Evolutionary conservation across 75 land plant genomes (phyloP), one percentile per base, ranked within the genome.

Genomic region (Gnetum montanum): DNA sequence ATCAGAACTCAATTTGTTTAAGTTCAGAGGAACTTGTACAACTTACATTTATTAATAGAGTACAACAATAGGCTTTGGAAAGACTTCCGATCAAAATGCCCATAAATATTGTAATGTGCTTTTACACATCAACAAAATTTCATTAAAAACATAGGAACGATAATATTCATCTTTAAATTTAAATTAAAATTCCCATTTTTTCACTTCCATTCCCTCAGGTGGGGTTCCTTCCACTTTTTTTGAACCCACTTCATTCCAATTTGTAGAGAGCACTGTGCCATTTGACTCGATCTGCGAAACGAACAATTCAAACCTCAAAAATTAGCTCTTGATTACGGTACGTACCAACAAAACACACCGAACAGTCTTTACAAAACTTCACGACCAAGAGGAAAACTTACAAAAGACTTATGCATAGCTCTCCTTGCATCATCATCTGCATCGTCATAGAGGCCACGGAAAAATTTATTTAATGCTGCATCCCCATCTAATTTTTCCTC

Each of bases 401-500:
- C 96, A 68, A 89, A 93, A n/a, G 98, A 93, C 63, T 93, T 93
- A 33, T 68, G 69, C 96, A 93, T 93, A 27, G 98, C 98, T 34
- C 98, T 57, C 62, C 90, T 73, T 23, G 80, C 75, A 64, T 93
- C 98, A 58, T 93, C 98, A 67, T 93, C 98, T 31, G 90, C 90
- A 73, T 82, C 76, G 11, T 36, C 29, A 53, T 89, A 93, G 26
- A 93, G 85, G 31, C 77, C 90, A 4, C 77, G 68, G 75, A 93
- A 93, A 46, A 93, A 64, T 51, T 93, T 93, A 78, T 93, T 93
- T 46, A 89, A 52, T 11, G 90, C 98, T 29, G 98, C 98, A 77
- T 93, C 98, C 46, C 98, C 98, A 56, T 93, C 98, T n/a, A 93
- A 65, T 47, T 93, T 93, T 58, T 93, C 98, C 26, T 93, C 95